Base-by-base conservation (phyloP, 345 rosid species). In the Raphanus sativus region DNA sequence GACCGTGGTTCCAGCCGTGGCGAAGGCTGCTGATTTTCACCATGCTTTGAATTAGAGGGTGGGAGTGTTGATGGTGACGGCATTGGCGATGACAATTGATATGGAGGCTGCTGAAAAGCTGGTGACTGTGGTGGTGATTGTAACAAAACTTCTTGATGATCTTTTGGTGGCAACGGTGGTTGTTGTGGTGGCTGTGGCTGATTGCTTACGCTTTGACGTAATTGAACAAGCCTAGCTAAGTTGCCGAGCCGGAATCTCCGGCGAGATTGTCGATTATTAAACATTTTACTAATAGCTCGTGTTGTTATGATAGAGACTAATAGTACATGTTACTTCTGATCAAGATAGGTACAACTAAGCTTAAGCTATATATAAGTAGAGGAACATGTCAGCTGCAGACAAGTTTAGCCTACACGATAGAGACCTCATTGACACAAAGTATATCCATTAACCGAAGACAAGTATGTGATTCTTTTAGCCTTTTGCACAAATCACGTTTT, bases 191-290 rank as follows among this genome's bases (percentile, higher is more conserved):
- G 33, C 6, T 4, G 77, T 4, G 74, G 77, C 21, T 67, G 77
- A 25, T 10, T 28, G 52, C 65, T 60, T 17, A 79, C 58, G 50
- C 65, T 79, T 62, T 79, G 82, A 6, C 82, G 75, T 69, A 74
- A 7, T 0, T 79, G 78, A 54, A 79, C 82, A 61, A 79, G 75
- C 50, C 70, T 79, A 62, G 82, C 82, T 30, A 79, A 68, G 74
- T 79, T 79, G 1, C 78, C 82, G 4, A 79, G 75, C 65, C 75
- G 70, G 54, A 79, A 79, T 24, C 82, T 74, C 71, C 71, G 66
- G 9, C 78, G 78, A 62, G 75, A 55, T 12, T 79, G 82, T 40
- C 66, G 70, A 40, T 79, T 79, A 42, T 69, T 79, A 64, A 68
- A 68, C 82, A 79, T 78, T 45, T 25, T 59, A 30, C 25, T 3